phyloP scores from a whole-genome alignment of 2,329 filamentous ascomycete genomes.

The Pleomassaria siparia region DNA sequence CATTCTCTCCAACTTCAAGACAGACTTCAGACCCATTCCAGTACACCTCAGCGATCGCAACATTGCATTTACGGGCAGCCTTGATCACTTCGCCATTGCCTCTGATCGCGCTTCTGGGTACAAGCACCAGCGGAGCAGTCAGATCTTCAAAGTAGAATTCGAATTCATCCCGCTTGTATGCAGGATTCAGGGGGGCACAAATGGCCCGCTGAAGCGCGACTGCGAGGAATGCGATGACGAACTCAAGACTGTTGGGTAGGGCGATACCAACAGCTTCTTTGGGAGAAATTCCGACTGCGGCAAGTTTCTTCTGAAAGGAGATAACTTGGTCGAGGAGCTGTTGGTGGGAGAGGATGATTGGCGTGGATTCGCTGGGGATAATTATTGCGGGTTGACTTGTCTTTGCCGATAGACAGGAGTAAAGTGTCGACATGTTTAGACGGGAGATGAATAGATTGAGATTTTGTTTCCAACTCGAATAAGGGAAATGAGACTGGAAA shows the following conservation, averaged over 20 bases:
- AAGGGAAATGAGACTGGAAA: constrained; percentile 25
- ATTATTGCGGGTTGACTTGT: constrained; percentile 60
- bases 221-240: constrained; percentile 78
- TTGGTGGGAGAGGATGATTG: constrained; percentile 65
- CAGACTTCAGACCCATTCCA: constrained; percentile 69
- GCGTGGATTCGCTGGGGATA: constrained; percentile 64
- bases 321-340: constrained; percentile 64
- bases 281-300: constrained; percentile 66
- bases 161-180: constrained; percentile 82
- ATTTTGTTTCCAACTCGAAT: constrained; percentile 48
- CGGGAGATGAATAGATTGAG: constrained; percentile 27
- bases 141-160: constrained; percentile 86
- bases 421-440: constrained; percentile 9
- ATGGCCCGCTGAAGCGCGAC: constrained; percentile 76
- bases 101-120: constrained; percentile 67
- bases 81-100: constrained; percentile 67
- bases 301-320: constrained; percentile 73
- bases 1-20: constrained; percentile 72
- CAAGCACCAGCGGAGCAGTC: constrained; percentile 71
- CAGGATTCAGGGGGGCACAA: constrained; percentile 77
- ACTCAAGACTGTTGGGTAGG: constrained; percentile 77
- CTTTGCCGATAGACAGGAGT: constrained; percentile 7
- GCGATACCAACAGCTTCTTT: constrained; percentile 74
- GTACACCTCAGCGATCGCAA: constrained; percentile 78
- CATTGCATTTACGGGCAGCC: constrained; percentile 72